Base-by-base conservation (phyloP, 768 basidiomycete species). In the Naganishia vishniacii region DNA sequence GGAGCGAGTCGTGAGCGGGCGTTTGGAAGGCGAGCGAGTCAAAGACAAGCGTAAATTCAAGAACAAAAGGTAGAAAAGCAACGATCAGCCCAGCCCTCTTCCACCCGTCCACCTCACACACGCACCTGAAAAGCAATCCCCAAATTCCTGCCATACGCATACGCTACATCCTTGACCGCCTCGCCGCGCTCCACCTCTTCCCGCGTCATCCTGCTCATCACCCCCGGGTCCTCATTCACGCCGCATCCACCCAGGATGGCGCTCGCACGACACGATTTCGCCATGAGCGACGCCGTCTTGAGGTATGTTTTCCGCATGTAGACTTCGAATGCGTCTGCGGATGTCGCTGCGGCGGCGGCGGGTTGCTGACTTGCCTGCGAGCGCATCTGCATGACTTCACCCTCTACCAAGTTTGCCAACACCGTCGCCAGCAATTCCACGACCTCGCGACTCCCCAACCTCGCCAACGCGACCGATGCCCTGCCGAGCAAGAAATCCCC, bases 401-500 rank as follows among this genome's bases (percentile, higher is more conserved):
- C 95, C 75, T 98, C 94, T n/a, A 93, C 93, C 41, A 94, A 81
- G 73, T 97, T 98, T 2, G 90, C 85, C 61, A 99, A 88, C 64
- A 97, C 90, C 71, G 86, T 87, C 3, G 91, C 85, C 48, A 97
- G 84, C 64, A 98, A 82, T 76, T 99, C 95, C 56, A 97, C 90
- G 59, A 94, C 93, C 73, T 98, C 90, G 70, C 79, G 81, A 65
- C 86, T 86, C 4, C 92, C 93, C 7, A 99, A 82, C 11, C 92
- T 83, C 0, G 91, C 86, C 9, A 98, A 81, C 0, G 91, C 89
- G 1, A 90, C 86, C 68, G 86, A 88, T 12, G 93, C 88, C 49
- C 95, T 85, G 8, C 91, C 95, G 9, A 99, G 84, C 20, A 99
- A 81, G 77, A 98, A 98, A 78, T 98, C 95, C 8, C 95, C 95